Percentiles rank a stretch among this genome's conserved stretches.
Evolutionary conservation across 2,329 filamentous ascomycete genomes (phyloP).

Genomic region (Sclerotinia spermophila): DNA sequence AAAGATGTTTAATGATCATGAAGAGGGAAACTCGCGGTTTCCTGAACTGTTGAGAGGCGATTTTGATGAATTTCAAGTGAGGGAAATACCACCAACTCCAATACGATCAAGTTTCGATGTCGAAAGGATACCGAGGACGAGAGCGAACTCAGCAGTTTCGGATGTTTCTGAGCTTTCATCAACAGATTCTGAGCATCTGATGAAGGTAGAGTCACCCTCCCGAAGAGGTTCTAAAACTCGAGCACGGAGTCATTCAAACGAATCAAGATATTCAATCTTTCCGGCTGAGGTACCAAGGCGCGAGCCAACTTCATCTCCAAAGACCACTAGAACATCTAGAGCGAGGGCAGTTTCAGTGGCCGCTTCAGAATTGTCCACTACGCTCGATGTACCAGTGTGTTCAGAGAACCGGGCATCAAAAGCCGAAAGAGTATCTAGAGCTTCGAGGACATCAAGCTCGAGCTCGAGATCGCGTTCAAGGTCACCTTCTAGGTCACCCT

Average conservation of each 20-base stretch:
- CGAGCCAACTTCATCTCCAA: slow-evolving; percentile 4
- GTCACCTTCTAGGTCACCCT: not conserved
- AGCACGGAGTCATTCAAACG: slow-evolving; percentile 4
- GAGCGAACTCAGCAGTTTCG: not conserved
- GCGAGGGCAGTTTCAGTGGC: slow-evolving; percentile 3
- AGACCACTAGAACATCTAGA: not conserved
- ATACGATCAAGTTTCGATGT: slow-evolving; percentile 8
- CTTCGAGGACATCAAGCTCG: not conserved
- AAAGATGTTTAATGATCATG: slow-evolving; percentile 9
- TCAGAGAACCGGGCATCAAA: not conserved
- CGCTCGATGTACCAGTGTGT: slow-evolving; percentile 1
- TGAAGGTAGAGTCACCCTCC: not conserved
- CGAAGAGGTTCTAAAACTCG: not conserved
- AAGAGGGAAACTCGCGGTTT: slow-evolving; percentile 3
- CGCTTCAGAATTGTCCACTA: slow-evolving; percentile 8
- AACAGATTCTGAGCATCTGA: not conserved
- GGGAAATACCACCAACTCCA: slow-evolving; percentile 15
- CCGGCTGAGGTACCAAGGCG: slow-evolving; percentile 3
- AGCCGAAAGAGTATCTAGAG: not conserved
- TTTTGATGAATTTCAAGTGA: slow-evolving; percentile 10
- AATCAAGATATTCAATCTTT: slow-evolving; percentile 15
- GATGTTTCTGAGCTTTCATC: not conserved
- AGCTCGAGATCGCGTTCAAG: not conserved
- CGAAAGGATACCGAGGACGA: slow-evolving; percentile 1
- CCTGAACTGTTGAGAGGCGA: slow-evolving; percentile 3